phyloP scores from a whole-genome alignment of 805 yeast species.

The Ogataea trehaloabstinens region DNA sequence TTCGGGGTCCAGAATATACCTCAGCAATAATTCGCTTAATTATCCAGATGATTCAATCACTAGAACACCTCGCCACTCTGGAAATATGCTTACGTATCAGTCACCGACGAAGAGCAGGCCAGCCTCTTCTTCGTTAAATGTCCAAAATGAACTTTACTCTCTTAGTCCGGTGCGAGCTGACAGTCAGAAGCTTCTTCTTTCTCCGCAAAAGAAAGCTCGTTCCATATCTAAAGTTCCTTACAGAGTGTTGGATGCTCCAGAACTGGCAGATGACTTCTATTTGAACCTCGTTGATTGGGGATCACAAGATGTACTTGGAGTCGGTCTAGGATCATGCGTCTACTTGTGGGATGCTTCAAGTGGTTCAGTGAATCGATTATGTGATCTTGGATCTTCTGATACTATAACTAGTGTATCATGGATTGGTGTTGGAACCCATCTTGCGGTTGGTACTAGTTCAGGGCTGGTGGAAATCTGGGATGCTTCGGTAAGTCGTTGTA shows the following conservation, averaged over 20 bases:
- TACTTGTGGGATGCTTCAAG: slow-evolving; percentile 88
- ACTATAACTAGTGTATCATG: slow-evolving; percentile 81
- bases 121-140: slow-evolving; percentile 53
- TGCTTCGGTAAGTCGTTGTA: slow-evolving; percentile 74
- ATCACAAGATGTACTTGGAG: slow-evolving; percentile 80
- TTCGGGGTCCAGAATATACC: slow-evolving; percentile 17
- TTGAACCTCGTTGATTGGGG: slow-evolving; percentile 96
- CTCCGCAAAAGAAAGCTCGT: slow-evolving; percentile 79
- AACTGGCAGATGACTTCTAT: slow-evolving; percentile 89
- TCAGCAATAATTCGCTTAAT: slow-evolving; percentile 10
- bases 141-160: slow-evolving; percentile 74
- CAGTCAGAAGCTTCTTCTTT: slow-evolving; percentile 71
- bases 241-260: slow-evolving; percentile 94
- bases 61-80: slow-evolving; percentile 35
- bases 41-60: slow-evolving; percentile 20
- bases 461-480: slow-evolving; percentile 97
- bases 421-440: slow-evolving; percentile 92
- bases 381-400: slow-evolving; percentile 67
- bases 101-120: slow-evolving; percentile 67
- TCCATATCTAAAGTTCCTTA: slow-evolving; percentile 84
- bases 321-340: slow-evolving; percentile 84
- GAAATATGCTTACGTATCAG: slow-evolving; percentile 72
- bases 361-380: slow-evolving; percentile 77
- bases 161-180: slow-evolving; percentile 87
- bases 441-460: slow-evolving; percentile 85